These are phyloP conservation scores for Pseudoturritis turrita DNA, from an alignment of 345 rosid species.

Conservation along the genomic window DNA sequence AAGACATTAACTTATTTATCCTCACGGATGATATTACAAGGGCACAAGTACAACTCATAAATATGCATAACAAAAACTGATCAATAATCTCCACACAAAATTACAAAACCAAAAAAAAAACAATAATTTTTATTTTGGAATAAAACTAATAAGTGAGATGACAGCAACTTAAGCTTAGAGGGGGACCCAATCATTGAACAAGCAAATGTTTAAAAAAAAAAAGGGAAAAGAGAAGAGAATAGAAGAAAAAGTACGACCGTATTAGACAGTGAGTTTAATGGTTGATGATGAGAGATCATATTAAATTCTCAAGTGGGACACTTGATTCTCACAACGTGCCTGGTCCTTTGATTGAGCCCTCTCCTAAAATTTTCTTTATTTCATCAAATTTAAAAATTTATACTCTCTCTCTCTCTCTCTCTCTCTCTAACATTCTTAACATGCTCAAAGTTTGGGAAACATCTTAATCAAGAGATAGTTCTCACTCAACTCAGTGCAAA, in stretches of 20 bases:
- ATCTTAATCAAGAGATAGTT: constrained; percentile 27
- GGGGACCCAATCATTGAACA: constrained; percentile 35
- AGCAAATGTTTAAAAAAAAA: background rate
- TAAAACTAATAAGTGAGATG: constrained; percentile 24
- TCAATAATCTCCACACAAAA: constrained; percentile 28
- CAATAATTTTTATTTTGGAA: background rate
- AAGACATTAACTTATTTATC: background rate
- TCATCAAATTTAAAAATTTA: background rate
- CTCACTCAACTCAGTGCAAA: constrained; percentile 19
- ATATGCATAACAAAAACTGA: constrained; percentile 10
- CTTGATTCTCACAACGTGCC: constrained; percentile 34
- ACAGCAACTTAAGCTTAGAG: constrained; percentile 30
- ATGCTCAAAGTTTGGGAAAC: constrained; percentile 27
- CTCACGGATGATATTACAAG: constrained; percentile 15
- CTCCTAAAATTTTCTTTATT: background rate
- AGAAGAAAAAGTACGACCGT: constrained; percentile 38
- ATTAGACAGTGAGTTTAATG: constrained; percentile 29
- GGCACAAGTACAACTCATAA: constrained; percentile 34
- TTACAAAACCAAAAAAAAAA: constrained; percentile 27
- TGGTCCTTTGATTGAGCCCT: constrained; percentile 21
- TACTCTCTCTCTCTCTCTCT: background rate
- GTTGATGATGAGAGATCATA: constrained; percentile 28
- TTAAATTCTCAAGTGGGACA: constrained; percentile 32
- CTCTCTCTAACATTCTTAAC: background rate
- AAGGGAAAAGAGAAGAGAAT: background rate